Conservation (phyloP, 495 filamentous ascomycete species). For the Aspergillus coremiiformis region DNA sequence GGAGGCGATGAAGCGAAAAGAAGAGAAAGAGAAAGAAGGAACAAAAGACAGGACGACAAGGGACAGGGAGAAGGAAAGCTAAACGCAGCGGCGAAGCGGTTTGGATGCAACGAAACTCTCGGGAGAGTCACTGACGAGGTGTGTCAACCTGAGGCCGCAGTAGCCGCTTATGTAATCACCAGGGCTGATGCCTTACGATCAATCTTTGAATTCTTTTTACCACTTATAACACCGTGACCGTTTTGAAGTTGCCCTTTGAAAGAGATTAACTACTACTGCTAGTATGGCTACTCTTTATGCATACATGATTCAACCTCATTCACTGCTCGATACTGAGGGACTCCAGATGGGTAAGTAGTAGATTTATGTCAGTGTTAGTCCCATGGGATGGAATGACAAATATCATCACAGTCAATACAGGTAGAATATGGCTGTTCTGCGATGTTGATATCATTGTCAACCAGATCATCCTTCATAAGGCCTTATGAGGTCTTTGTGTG, state of each 20-base stretch:
- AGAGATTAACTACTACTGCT: not conserved
- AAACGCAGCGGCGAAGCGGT: not conserved
- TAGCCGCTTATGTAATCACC: slow-evolving; percentile 7
- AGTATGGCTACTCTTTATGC: too few relatives aligned
- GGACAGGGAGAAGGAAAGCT: not conserved
- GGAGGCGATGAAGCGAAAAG: slow-evolving; percentile 7
- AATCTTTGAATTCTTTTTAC: too few relatives aligned
- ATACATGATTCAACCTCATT: too few relatives aligned
- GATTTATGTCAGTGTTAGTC: too few relatives aligned
- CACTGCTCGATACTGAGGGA: too few relatives aligned
- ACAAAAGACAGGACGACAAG: not conserved
- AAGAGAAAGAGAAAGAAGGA: slow-evolving; percentile 1
- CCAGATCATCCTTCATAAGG: slow-evolving; percentile 47
- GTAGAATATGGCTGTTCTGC: slow-evolving; percentile 42
- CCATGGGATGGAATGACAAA: too few relatives aligned
- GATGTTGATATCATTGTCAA: slow-evolving; percentile 42
- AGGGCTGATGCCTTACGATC: not conserved
- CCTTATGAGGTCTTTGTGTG: slow-evolving; percentile 33
- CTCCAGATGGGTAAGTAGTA: too few relatives aligned
- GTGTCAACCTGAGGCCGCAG: not conserved
- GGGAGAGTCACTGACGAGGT: not conserved
- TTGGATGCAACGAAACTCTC: not conserved
- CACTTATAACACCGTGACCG: too few relatives aligned
- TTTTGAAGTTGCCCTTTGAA: too few relatives aligned
- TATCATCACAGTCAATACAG: too few relatives aligned